Evolutionary conservation across 305 asterid species (phyloP).

Genomic region (Lippia alba): DNA sequence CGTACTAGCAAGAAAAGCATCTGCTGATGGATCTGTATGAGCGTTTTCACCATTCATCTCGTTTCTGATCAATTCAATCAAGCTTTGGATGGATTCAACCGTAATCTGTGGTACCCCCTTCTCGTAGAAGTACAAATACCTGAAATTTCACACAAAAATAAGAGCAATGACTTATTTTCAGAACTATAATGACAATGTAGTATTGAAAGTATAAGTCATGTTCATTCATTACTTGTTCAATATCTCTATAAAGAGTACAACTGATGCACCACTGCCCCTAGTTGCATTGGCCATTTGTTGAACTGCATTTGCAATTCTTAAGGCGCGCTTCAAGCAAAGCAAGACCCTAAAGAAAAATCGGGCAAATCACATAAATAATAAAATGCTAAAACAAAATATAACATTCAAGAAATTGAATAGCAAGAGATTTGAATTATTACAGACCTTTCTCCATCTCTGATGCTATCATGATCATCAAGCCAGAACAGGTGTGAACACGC

Average conservation of each 20-base stretch:
- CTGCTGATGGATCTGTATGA: conserved; percentile 71
- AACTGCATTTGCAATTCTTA: conserved; percentile 94
- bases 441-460: conserved; percentile 96
- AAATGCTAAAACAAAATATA: background rate
- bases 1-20: conserved; percentile 89
- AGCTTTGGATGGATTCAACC: conserved; percentile 80
- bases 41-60: conserved; percentile 80
- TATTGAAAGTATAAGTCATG: conserved; percentile 25
- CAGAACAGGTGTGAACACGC: conserved; percentile 98
- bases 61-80: conserved; percentile 78
- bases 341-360: conserved; percentile 64
- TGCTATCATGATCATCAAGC: conserved; percentile 85
- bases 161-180: conserved; percentile 1
- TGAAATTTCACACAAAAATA: conserved; percentile 31
- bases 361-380: conserved; percentile 18
- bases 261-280: conserved; percentile 88
- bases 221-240: conserved; percentile 72
- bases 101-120: conserved; percentile 85
- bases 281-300: conserved; percentile 97
- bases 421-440: conserved; percentile 20
- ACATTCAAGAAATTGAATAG: background rate
- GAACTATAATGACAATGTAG: conserved; percentile 13
- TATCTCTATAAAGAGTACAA: conserved; percentile 85
- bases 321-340: conserved; percentile 97
- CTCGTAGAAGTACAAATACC: conserved; percentile 97